Base-by-base conservation (phyloP, 768 basidiomycete species). In the Crassisporium funariophilum region DNA sequence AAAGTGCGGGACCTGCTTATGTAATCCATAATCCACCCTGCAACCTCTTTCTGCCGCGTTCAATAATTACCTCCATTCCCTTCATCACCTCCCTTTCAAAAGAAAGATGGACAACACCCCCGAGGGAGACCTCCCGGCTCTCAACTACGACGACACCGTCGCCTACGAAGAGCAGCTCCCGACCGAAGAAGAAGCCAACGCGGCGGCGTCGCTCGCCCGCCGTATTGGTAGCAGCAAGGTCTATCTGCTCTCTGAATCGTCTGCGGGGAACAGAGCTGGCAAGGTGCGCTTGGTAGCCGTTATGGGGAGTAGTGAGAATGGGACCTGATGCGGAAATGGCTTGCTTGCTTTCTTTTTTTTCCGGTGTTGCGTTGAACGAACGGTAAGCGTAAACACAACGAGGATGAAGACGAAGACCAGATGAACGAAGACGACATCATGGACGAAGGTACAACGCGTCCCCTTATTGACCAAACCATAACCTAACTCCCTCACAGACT, bases 181-280 rank as follows among this genome's bases (percentile, higher is more conserved):
- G 12, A 63, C 70, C 5, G 55, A 66, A 31, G 57, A 53, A n/a
- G 60, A 63, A 37, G 47, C 64, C 5, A 63, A 60, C 16, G 60
- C 60, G 37, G 58, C 63, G 24, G 58, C 66, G 24, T 74, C 72
- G 15, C 71, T 89, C 23, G 83, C 81, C 12, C 74, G 79, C 48
- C 79, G 89, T n/a, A 90, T 91, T 35, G 78, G 88, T 37, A 78
- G 57, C 40, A 76, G 77, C 38, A 89, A 86, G 65, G 79, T 91
- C n/a, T 92, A 91, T 67, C 65, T 91, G 21, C 77, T 89, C 52
- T 76, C 84, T 42, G 89, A 91, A 56, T 71, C 84, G 25, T 69
- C 77, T 52, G 67, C 77, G n/a, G 72, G 76, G 50, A 62, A 74
- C 53, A 79, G 75, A 50, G 72, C 67, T 55, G 79, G 78, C 65